Evolutionary conservation across 1,139 yeast genomes (phyloP).

Genomic region (Diutina mesorugosa): DNA sequence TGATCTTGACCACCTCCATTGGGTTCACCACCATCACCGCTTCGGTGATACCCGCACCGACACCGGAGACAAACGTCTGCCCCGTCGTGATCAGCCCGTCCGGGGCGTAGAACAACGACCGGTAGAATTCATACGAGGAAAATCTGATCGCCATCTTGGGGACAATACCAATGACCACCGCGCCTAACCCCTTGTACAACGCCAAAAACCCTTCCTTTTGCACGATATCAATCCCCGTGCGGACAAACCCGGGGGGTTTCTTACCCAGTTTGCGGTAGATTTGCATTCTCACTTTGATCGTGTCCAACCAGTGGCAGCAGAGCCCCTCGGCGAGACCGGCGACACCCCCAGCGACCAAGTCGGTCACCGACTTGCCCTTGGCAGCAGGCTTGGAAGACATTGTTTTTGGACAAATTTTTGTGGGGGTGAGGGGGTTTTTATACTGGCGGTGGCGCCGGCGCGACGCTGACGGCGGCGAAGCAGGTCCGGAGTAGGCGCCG

Average conservation of each 20-base stretch:
- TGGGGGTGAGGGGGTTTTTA: neutral
- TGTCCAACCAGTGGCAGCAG: constrained; percentile 90
- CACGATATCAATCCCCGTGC: constrained; percentile 70
- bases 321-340: constrained; percentile 96
- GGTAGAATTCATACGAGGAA: constrained; percentile 84
- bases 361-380: constrained; percentile 41
- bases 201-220: constrained; percentile 76
- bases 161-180: constrained; percentile 92
- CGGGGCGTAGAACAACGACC: constrained; percentile 50
- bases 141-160: constrained; percentile 98
- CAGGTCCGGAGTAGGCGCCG: no score
- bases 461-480: no score
- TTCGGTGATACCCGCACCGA: constrained; percentile 95
- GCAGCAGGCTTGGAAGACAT: constrained; percentile 10
- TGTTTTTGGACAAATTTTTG: neutral
- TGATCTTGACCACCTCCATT: constrained; percentile 89
- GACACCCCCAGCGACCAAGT: constrained; percentile 89
- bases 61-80: constrained; percentile 79
- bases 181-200: constrained; percentile 90
- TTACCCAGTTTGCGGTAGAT: constrained; percentile 51
- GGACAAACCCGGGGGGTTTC: constrained; percentile 75
- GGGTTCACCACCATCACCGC: constrained; percentile 93
- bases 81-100: constrained; percentile 65
- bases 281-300: constrained; percentile 96
- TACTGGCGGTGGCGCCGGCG: neutral